These are phyloP conservation scores for Castanea mollissima DNA, from an alignment of 306 rosid genomes.

Conservation along the genomic window DNA sequence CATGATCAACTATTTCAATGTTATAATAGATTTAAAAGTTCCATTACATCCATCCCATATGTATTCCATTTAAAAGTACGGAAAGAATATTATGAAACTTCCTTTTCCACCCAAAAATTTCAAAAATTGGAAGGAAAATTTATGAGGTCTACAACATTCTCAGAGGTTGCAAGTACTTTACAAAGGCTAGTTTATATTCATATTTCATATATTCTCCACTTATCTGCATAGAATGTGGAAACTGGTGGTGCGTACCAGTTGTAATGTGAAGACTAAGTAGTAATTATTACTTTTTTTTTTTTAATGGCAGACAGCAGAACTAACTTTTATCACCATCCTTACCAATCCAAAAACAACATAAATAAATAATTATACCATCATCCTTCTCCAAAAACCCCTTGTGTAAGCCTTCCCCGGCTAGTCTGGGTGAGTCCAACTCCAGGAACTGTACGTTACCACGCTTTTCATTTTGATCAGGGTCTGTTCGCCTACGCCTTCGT, in stretches of 20 bases:
- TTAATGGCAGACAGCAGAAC: constrained; percentile 10
- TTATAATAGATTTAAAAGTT: not conserved
- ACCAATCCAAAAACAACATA: not conserved
- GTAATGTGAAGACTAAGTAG: not conserved
- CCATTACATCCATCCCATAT: not conserved
- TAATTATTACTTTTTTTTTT: not conserved
- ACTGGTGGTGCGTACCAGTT: not conserved
- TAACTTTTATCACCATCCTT: constrained; percentile 48
- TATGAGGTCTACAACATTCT: not conserved
- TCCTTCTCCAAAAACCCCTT: constrained; percentile 49
- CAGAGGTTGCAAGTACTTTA: not conserved
- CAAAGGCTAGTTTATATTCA: not conserved
- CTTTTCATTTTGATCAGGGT: constrained; percentile 45
- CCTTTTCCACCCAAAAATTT: not conserved
- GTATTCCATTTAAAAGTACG: not conserved
- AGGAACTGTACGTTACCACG: constrained; percentile 63
- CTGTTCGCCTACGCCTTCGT: constrained; percentile 40
- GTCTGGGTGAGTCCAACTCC: constrained; percentile 68
- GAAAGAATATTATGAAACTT: not conserved
- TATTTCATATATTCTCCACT: not conserved
- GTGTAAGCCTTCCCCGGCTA: constrained; percentile 43
- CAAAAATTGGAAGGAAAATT: not conserved
- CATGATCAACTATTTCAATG: not conserved
- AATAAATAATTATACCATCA: constrained; percentile 37
- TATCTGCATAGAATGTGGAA: not conserved